Evolutionary conservation across 2,329 filamentous ascomycete genomes (phyloP).

Genomic region (Fusarium palustre): DNA sequence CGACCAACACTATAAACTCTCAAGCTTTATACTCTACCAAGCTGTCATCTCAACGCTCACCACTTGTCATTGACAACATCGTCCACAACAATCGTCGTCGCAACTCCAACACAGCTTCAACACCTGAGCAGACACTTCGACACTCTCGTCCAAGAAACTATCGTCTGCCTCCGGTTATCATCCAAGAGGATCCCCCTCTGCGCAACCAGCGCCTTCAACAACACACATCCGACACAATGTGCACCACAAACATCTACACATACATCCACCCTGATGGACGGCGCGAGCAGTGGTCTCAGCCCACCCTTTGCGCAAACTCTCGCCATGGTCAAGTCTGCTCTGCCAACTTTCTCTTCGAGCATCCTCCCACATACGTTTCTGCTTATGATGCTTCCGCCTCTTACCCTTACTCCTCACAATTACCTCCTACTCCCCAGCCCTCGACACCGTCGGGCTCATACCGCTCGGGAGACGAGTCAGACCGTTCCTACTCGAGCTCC

Average conservation of each 20-base stretch:
- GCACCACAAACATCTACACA: conserved; percentile 60
- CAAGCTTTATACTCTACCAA: conserved; percentile 17
- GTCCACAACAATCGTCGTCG: conserved; percentile 34
- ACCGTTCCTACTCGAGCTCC: conserved; percentile 52
- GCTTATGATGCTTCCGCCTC: conserved; percentile 48
- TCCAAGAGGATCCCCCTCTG: conserved; percentile 42
- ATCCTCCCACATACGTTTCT: conserved; percentile 54
- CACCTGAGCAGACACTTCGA: conserved; percentile 23
- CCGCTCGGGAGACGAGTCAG: conserved; percentile 55
- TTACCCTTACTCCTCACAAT: conserved; percentile 49
- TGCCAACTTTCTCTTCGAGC: conserved; percentile 55
- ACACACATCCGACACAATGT: conserved; percentile 58
- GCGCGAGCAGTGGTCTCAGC: conserved; percentile 50
- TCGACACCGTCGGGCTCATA: conserved; percentile 48
- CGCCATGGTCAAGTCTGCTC: conserved; percentile 57
- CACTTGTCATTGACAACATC: conserved; percentile 41
- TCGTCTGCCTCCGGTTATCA: conserved; percentile 36
- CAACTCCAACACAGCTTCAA: conserved; percentile 25
- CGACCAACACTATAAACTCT: conserved; percentile 15
- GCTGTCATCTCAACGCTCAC: conserved; percentile 36
- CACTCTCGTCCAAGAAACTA: conserved; percentile 17
- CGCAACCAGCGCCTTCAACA: conserved; percentile 35
- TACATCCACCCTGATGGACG: conserved; percentile 61
- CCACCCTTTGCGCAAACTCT: conserved; percentile 55
- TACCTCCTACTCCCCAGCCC: conserved; percentile 57